Percentiles rank a stretch among this genome's conserved stretches.
Evolutionary conservation across 352 stramenopile genomes (phyloP).

Genomic region (Phytophthora boehmeriae): DNA sequence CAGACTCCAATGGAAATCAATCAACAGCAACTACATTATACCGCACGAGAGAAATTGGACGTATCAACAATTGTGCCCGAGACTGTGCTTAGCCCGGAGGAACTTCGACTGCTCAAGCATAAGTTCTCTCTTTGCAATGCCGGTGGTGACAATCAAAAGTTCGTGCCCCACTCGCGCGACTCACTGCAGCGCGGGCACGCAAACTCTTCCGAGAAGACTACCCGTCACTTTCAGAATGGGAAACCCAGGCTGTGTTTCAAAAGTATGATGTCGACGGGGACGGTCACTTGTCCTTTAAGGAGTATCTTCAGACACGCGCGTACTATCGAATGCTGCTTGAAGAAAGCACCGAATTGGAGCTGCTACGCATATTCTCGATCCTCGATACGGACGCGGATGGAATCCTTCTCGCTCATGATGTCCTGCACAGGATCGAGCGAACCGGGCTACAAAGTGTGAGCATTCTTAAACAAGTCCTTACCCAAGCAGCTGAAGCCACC

Average conservation of each 20-base stretch:
- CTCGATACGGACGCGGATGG: slow-evolving; percentile 67
- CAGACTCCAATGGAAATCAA: slow-evolving; percentile 20
- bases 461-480: slow-evolving; percentile 56
- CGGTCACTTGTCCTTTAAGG: slow-evolving; percentile 53
- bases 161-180: slow-evolving; percentile 29
- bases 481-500: slow-evolving; percentile 51
- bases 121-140: slow-evolving; percentile 60
- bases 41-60: slow-evolving; percentile 24
- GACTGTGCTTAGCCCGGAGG: slow-evolving; percentile 50
- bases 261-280: slow-evolving; percentile 70
- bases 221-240: slow-evolving; percentile 61
- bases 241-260: slow-evolving; percentile 60
- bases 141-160: slow-evolving; percentile 30
- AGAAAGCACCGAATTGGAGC: slow-evolving; percentile 54
- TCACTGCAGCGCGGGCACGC: slow-evolving; percentile 50
- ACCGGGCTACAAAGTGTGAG: slow-evolving; percentile 46
- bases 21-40: slow-evolving; percentile 7
- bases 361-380: slow-evolving; percentile 67
- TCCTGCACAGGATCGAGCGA: slow-evolving; percentile 57
- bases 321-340: slow-evolving; percentile 64
- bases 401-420: slow-evolving; percentile 54
- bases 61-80: slow-evolving; percentile 41
- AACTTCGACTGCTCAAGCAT: slow-evolving; percentile 52
- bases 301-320: slow-evolving; percentile 65
- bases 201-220: slow-evolving; percentile 72